These are phyloP conservation scores for Hypoxylon fragiforme DNA, from an alignment of 495 filamentous ascomycete species.

Conservation along the genomic window DNA sequence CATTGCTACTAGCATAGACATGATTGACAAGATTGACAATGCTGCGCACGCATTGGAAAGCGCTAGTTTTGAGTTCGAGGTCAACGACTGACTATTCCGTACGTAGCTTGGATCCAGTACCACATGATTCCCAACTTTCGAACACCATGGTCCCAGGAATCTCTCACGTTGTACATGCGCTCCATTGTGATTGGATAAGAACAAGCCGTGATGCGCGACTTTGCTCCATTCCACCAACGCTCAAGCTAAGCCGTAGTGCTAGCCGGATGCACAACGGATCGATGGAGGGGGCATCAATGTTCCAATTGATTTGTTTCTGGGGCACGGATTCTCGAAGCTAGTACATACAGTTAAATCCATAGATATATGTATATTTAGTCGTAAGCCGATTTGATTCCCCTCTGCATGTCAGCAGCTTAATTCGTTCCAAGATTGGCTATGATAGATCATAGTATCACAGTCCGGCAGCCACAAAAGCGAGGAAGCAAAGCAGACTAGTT, in stretches of 20 bases:
- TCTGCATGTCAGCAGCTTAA: constrained; percentile 9
- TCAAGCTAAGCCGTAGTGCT: constrained; percentile 6
- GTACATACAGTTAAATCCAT: not conserved
- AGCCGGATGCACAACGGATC: constrained; percentile 1
- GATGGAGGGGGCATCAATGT: constrained; percentile 1
- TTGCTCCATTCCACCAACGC: constrained; percentile 21
- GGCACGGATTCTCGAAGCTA: constrained; percentile 7
- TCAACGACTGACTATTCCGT: not conserved
- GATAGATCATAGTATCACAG: constrained; percentile 13
- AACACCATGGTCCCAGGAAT: constrained; percentile 25
- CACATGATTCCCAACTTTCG: constrained; percentile 30
- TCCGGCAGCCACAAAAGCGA: constrained; percentile 9
- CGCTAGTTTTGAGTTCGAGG: constrained; percentile 8
- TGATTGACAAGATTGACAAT: constrained; percentile 14
- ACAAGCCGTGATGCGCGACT: constrained; percentile 25
- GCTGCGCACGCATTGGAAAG: constrained; percentile 6
- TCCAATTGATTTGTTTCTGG: constrained; percentile 8
- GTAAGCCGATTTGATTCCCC: constrained; percentile 17
- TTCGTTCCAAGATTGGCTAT: not conserved
- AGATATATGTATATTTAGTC: constrained; percentile 11
- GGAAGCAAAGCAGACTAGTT: constrained; percentile 1
- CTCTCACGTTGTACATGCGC: constrained; percentile 32
- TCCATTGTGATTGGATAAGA: constrained; percentile 22
- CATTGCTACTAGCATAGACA: constrained; percentile 3
- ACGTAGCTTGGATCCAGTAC: constrained; percentile 12